These are phyloP conservation scores for Elymus sibiricus DNA, from an alignment of 176 grass and related monocot genomes.

Conservation along the genomic window DNA sequence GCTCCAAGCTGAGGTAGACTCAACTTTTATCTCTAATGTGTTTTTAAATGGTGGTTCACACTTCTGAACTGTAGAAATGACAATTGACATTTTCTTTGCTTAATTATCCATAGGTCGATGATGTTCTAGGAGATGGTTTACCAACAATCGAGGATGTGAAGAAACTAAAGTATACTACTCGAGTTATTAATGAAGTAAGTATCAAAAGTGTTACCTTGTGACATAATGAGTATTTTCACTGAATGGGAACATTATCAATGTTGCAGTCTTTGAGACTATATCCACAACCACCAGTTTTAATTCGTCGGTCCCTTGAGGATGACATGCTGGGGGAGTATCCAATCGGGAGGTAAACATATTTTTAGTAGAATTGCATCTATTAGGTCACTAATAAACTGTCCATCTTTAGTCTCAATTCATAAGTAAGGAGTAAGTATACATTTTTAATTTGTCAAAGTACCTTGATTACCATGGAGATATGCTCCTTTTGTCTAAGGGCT, in stretches of 20 bases:
- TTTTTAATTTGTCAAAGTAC: not conserved
- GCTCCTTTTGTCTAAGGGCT: not conserved
- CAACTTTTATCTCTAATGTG: conserved; percentile 21
- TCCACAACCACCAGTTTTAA: conserved; percentile 92
- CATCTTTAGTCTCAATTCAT: not conserved
- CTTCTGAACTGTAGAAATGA: not conserved
- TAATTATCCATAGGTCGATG: conserved; percentile 62
- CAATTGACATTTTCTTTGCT: not conserved
- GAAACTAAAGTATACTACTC: conserved; percentile 86
- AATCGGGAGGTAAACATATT: conserved; percentile 57
- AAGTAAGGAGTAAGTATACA: no score
- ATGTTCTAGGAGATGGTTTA: conserved; percentile 64
- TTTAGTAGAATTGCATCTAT: not conserved
- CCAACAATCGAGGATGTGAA: conserved; percentile 86
- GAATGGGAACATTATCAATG: not conserved
- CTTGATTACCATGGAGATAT: not conserved
- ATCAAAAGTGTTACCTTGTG: not conserved
- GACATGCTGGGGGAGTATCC: conserved; percentile 80
- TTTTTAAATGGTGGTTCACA: not conserved
- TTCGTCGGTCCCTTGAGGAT: conserved; percentile 86
- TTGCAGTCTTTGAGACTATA: conserved; percentile 96
- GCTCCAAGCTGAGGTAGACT: conserved; percentile 86
- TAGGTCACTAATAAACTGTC: not conserved
- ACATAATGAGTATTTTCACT: not conserved
- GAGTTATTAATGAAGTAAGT: conserved; percentile 96